Base-by-base conservation (phyloP, 1,284 basidiomycete genomes). In the Cystobasidiaceae sp. region DNA sequence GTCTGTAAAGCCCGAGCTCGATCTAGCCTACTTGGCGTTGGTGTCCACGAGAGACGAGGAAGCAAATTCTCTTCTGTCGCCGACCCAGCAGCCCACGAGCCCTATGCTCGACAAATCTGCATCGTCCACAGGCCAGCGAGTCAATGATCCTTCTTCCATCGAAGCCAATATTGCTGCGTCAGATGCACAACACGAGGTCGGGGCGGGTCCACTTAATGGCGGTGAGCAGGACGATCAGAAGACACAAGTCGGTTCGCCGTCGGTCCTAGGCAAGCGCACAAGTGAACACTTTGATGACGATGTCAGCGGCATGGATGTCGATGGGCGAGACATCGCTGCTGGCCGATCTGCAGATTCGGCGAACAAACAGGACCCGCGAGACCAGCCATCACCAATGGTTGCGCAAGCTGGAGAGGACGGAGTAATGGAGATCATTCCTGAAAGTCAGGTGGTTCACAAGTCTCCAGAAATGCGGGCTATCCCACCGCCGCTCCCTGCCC, bases 11-110 rank as follows among this genome's bases (percentile, higher is more conserved):
- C 91, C 91, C 0, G 85, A 86, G 4, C 79, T 90, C 48, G 89
- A 93, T 72, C 81, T 96, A 11, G 92, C 92, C 7, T 93, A 93
- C 74, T 82, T 96, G n/a, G 92, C 92, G 0, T 81, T 96, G 17
- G 87, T 94, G 19, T 91, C 91, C 2, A 88, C 89, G 2, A 85
- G 89, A 72, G 89, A 93, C 69, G 91, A 93, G 75, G 61, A 64
- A n/a, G 52, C 51, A 27, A 37, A 41, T n/a, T 34, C 61, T 11
- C n/a, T 21, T 21, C 49, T 43, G 3, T 4, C 43, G 7, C 19
- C 34, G 21, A n/a, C n/a, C 15, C 54, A 19, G 23, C 2, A 23
- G n/a, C n/a, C 39, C n/a, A 21, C 15, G 39, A 15, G 37, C 37
- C n/a, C 37, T 21, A 44, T 8, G 41, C 41, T 28, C n/a, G n/a